Percentiles rank a stretch among this genome's conserved stretches.
Conservation (phyloP, 768 basidiomycete genomes). For the Clavaria fumosa region DNA sequence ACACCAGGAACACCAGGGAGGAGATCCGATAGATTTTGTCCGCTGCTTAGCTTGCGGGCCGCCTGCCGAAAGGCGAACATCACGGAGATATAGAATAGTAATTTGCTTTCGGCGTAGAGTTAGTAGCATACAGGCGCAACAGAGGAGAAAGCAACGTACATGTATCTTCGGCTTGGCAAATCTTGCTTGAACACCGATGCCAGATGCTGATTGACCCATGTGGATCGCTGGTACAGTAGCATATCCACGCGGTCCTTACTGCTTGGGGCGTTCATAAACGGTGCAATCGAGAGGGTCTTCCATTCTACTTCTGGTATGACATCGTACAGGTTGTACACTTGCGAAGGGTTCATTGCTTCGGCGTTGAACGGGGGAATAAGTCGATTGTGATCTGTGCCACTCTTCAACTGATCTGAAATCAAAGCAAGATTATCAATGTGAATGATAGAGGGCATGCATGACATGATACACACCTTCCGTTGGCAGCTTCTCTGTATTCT, state of each 20-base stretch:
- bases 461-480: constrained; percentile 38
- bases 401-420: constrained; percentile 48
- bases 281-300: constrained; percentile 44
- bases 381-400: constrained; percentile 43
- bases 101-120: constrained; percentile 38
- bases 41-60: constrained; percentile 24
- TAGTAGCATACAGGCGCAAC: too few relatives aligned
- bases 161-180: constrained; percentile 34
- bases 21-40: constrained; percentile 38
- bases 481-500: constrained; percentile 51
- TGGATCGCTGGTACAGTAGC: constrained; percentile 45
- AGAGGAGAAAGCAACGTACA: too few relatives aligned
- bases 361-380: constrained; percentile 64
- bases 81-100: constrained; percentile 66
- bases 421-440: constrained; percentile 4
- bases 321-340: constrained; percentile 56
- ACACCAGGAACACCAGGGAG: constrained; percentile 43
- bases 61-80: constrained; percentile 57
- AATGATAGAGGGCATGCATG: background rate
- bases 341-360: constrained; percentile 50
- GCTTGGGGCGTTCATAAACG: constrained; percentile 36
- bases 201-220: constrained; percentile 62
- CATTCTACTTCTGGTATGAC: constrained; percentile 76
- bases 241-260: constrained; percentile 34
- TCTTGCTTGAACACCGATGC: constrained; percentile 17